Evolutionary conservation across 495 filamentous ascomycete species (phyloP), one percentile per base, ranked within the genome.

Genomic region (Lasiosphaeria hispida): DNA sequence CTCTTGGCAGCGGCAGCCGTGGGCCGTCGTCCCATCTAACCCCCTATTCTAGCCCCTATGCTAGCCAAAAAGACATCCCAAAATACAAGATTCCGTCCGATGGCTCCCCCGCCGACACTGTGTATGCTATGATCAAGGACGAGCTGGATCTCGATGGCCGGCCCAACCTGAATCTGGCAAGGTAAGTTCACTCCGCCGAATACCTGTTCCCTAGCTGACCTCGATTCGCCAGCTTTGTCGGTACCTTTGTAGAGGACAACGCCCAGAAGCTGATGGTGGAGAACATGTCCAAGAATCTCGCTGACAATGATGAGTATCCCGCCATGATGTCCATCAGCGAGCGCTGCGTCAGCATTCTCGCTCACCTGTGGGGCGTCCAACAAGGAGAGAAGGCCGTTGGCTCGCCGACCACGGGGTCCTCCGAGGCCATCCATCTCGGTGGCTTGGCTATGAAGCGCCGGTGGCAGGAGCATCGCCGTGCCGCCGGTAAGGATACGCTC

Each of bases 361-460:
- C 87, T 7, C 65, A 89, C 64, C 73, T 91, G 8, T 91, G 88
- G 88, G 80, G 80, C 3, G 83, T 79, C 2, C 80, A 84, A 45
- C 82, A 83, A 55, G 77, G 77, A 23, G 85, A 91, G 69, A 83
- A 77, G 48, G 87, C 88, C 30, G 79, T 90, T 59, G 88, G 88
- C 3, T 80, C 85, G 1, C 87, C 88, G 0, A 91, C 88, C 0
- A 89, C 86, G 0, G 88, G 88, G 0, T 88, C 84, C 3, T 85
- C 80, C 7, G 88, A 91, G 64, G 88, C 87, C 1, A 87, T 91
- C 55, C 86, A 88, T 62, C 80, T 91, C 7, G 88, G 87, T 13
- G 88, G 88, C 4, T 70, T 91, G 47, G 87, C 88, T 7, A 89
- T 91, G 87, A 90, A 90, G 76, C 77, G 87, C 5, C 77, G 85